Conservation (phyloP, 345 rosid genomes). For the Camelina sativa region DNA sequence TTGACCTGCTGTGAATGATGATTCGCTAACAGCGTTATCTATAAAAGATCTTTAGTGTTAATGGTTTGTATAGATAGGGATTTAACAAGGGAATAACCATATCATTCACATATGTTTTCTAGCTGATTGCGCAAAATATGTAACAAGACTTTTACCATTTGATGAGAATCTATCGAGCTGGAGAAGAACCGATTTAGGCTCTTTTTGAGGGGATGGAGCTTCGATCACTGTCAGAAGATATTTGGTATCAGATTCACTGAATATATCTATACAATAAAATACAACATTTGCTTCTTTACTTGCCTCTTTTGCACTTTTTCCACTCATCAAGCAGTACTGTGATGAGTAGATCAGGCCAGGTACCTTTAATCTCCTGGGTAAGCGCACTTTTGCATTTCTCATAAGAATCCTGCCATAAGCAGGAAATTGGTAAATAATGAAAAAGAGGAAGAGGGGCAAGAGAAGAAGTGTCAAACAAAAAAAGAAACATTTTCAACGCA, state of each 20-base stretch:
- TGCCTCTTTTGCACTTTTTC: slow-evolving; percentile 97
- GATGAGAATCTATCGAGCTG: slow-evolving; percentile 53
- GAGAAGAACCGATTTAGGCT: slow-evolving; percentile 77
- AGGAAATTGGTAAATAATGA: slow-evolving; percentile 3
- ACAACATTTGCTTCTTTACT: slow-evolving; percentile 21
- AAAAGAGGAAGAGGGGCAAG: neutral
- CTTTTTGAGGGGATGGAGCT: slow-evolving; percentile 83
- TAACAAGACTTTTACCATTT: slow-evolving; percentile 56
- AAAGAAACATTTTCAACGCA: slow-evolving; percentile 18
- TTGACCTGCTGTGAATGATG: slow-evolving; percentile 78
- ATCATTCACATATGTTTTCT: slow-evolving; percentile 25
- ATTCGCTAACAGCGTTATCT: slow-evolving; percentile 63
- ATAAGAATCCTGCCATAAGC: slow-evolving; percentile 65
- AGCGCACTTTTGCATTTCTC: slow-evolving; percentile 58
- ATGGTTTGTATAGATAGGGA: slow-evolving; percentile 15
- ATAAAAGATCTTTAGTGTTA: slow-evolving; percentile 31
- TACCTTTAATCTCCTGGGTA: slow-evolving; percentile 68
- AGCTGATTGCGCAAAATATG: slow-evolving; percentile 3
- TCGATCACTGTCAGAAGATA: slow-evolving; percentile 69
- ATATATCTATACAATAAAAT: slow-evolving; percentile 23
- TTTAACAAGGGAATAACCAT: neutral
- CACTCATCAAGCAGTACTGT: slow-evolving; percentile 81
- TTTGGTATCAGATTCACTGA: slow-evolving; percentile 26
- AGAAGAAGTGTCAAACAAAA: neutral
- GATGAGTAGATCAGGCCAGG: slow-evolving; percentile 84